These are phyloP conservation scores for Friedmanniomyces simplex DNA, from an alignment of 495 filamentous ascomycete species.

Conservation along the genomic window DNA sequence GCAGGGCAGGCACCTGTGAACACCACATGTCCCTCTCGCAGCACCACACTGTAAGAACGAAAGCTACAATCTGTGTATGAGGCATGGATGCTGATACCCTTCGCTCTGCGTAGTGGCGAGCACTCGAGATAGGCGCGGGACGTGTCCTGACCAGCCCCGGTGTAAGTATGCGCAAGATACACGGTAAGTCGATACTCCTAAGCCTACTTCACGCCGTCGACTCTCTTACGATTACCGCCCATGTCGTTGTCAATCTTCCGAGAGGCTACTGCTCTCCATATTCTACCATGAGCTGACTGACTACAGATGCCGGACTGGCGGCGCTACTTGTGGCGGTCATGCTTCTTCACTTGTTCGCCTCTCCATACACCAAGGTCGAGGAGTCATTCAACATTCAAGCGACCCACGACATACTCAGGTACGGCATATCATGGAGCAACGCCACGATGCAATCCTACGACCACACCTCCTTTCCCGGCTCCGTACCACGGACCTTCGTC, in stretches of 20 bases:
- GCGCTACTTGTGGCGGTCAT: conserved; percentile 55
- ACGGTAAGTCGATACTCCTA: neutral
- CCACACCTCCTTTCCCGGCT: conserved; percentile 82
- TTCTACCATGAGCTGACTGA: neutral
- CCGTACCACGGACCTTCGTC: conserved; percentile 81
- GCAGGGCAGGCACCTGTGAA: neutral
- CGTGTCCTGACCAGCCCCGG: neutral
- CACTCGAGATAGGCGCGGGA: conserved; percentile 7
- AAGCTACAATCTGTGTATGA: neutral
- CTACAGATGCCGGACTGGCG: neutral
- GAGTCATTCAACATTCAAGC: conserved; percentile 98
- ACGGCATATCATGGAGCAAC: conserved; percentile 56
- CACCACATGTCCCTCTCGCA: conserved; percentile 12
- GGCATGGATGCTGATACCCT: neutral
- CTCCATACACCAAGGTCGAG: conserved; percentile 97
- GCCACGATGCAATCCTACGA: conserved; percentile 57
- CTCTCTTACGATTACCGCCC: too few species aligned
- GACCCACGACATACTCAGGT: conserved; percentile 75
- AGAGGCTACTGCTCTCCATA: neutral
- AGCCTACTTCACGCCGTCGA: too few species aligned
- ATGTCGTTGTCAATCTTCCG: too few species aligned
- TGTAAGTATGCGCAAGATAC: neutral
- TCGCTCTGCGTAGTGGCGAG: conserved; percentile 1
- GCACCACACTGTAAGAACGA: neutral
- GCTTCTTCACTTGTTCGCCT: conserved; percentile 60